Percentiles rank a stretch among this genome's conserved stretches.
Evolutionary conservation across 2,329 filamentous ascomycete species (phyloP).

Genomic region (Aschersonia sp.): DNA sequence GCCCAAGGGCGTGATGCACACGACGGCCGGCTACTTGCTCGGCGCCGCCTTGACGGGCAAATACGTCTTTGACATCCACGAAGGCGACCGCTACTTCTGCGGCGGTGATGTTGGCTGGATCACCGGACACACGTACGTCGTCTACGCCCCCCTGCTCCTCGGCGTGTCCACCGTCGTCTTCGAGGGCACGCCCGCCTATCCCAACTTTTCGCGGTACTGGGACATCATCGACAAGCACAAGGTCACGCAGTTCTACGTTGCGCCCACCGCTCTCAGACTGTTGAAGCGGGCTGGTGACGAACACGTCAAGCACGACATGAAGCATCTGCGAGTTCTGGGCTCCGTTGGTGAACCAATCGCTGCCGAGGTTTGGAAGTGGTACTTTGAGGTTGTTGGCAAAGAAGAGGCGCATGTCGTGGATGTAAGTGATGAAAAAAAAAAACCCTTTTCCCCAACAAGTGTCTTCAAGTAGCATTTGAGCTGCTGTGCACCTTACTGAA

Average conservation of each 20-base stretch:
- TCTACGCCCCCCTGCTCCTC: conserved; percentile 86
- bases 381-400: conserved; percentile 88
- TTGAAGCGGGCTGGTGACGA: conserved; percentile 93
- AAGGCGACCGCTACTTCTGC: conserved; percentile 89
- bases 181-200: conserved; percentile 93
- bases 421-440: conserved; percentile 36
- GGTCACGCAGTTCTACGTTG: conserved; percentile 97
- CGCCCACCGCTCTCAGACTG: conserved; percentile 81
- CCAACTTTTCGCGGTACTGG: conserved; percentile 97
- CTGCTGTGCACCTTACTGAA: no score
- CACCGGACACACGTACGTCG: conserved; percentile 95
- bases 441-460: not conserved
- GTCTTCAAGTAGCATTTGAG: no score
- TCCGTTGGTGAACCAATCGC: conserved; percentile 97
- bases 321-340: conserved; percentile 75
- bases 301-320: conserved; percentile 81
- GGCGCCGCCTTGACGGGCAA: conserved; percentile 90
- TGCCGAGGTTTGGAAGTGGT: conserved; percentile 99
- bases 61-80: conserved; percentile 97
- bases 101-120: conserved; percentile 99
- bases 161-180: conserved; percentile 94
- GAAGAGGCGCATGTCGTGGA: conserved; percentile 88
- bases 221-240: conserved; percentile 92
- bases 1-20: conserved; percentile 98
- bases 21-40: conserved; percentile 86